Evolutionary conservation across 495 filamentous ascomycete genomes (phyloP), one percentile per base, ranked within the genome.

Genomic region (Penicillium goetzii): DNA sequence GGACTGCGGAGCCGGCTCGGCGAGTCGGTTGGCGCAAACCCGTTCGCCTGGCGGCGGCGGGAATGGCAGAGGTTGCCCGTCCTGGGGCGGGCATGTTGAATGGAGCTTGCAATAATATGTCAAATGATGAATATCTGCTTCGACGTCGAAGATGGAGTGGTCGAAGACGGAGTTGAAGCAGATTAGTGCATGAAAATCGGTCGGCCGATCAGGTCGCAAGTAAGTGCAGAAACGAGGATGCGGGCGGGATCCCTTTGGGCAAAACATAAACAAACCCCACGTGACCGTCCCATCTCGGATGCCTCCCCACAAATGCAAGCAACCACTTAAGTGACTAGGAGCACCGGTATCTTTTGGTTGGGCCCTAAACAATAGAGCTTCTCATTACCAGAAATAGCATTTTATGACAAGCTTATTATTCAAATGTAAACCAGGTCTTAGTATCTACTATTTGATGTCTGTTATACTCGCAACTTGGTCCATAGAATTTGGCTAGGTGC

Each of bases 21-120:
- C 78, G 69, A 38, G 74, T 74, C 8, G 87, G 82, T 65, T 85
- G 85, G 64, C 85, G 84, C 78, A 85, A 82, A 64, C 77, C 76
- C 53, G 80, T 76, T 68, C 81, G 85, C 72, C 80, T 86, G 36
- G 77, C 76, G 19, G 81, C 75, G 61, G 75, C 75, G 17, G 82
- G 79, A 61, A 82, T 73, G 61, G 76, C 80, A 64, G 79, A 73
- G 51, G 79, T 68, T 73, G 85, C 76, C 76, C 86, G 78, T 75
- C 81, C 76, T 67, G 82, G 74, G 69, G 80, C 82, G 64, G 83
- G 80, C 86, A 88, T 88, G 11, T 26, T 68, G 65, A 68, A 12
- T 32, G 19, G 53, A 57, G 45, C 23, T 26, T 45, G 36, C 19
- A 50, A 49, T 63, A 45, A 3, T 38, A 49, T 32, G 14, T 38